Evolutionary conservation across 345 rosid species (phyloP).

Genomic region (Citrus maxima): DNA sequence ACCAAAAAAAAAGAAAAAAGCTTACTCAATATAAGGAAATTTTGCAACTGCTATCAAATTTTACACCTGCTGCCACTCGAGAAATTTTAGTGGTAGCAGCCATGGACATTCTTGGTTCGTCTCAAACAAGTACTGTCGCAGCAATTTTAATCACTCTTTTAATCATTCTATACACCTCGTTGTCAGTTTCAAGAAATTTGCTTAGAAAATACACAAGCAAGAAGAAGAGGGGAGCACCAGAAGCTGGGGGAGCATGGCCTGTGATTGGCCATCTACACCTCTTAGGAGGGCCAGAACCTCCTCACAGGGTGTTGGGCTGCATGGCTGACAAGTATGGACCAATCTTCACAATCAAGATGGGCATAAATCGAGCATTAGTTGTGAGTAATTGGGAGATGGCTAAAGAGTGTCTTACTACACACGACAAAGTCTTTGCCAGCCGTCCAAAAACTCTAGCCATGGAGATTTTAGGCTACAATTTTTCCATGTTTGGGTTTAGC

Average conservation of each 20-base stretch:
- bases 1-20: no score
- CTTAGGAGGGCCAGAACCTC: constrained; percentile 22
- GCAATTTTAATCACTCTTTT: neutral
- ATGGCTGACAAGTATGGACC: constrained; percentile 35
- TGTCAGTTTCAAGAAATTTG: neutral
- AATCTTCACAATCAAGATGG: constrained; percentile 33
- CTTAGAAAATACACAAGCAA: neutral
- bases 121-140: neutral
- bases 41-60: no score
- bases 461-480: constrained; percentile 20
- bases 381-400: constrained; percentile 29
- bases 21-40: no score
- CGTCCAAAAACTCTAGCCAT: constrained; percentile 18
- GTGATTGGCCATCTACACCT: constrained; percentile 40
- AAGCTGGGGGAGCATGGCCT: constrained; percentile 37
- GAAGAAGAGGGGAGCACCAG: constrained; percentile 8
- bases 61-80: no score
- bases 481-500: constrained; percentile 11
- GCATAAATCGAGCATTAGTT: constrained; percentile 19
- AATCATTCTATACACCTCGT: neutral
- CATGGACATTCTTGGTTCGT: neutral
- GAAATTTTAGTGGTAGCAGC: neutral
- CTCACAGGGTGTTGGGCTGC: constrained; percentile 24
- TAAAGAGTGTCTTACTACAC: constrained; percentile 31
- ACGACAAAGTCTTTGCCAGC: constrained; percentile 24